These are phyloP conservation scores for Sambucus nigra DNA, from an alignment of 129 eudicot genomes.

Conservation along the genomic window DNA sequence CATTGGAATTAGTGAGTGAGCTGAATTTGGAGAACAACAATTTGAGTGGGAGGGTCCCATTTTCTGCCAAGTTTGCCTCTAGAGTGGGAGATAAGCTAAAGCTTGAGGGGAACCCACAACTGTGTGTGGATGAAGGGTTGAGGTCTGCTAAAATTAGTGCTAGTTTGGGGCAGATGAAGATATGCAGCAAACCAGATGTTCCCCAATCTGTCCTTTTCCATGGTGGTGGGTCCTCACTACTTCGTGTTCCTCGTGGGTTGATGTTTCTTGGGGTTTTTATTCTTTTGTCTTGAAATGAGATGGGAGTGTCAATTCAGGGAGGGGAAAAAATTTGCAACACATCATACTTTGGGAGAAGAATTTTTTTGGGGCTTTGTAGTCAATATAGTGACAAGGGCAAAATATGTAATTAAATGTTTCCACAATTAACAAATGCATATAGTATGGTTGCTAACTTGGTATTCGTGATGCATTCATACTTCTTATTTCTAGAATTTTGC, in stretches of 20 bases:
- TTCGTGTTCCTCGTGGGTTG: constrained; percentile 13
- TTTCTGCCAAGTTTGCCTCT: constrained; percentile 34
- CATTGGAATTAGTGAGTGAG: constrained; percentile 37
- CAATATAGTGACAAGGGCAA: background rate
- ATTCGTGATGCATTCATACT: background rate
- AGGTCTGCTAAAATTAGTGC: constrained; percentile 21
- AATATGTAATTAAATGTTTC: background rate
- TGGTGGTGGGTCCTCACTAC: constrained; percentile 17
- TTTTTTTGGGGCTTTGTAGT: background rate
- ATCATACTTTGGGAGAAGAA: constrained; percentile 1
- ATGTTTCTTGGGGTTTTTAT: constrained; percentile 22
- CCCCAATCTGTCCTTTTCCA: constrained; percentile 31
- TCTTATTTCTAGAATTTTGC: background rate
- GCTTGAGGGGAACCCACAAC: constrained; percentile 50
- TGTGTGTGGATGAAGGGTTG: constrained; percentile 52
- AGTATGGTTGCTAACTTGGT: constrained; percentile 1
- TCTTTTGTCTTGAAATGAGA: constrained; percentile 4
- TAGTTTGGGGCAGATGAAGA: constrained; percentile 32
- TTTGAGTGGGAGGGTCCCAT: constrained; percentile 63
- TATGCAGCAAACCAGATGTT: constrained; percentile 25
- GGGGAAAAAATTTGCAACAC: background rate
- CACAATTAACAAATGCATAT: background rate
- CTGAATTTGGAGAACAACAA: constrained; percentile 58
- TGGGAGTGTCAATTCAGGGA: background rate
- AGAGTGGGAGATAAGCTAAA: constrained; percentile 46